Evolutionary conservation across 2,329 filamentous ascomycete species (phyloP).

Genomic region (Rhinocladiella mackenziei): DNA sequence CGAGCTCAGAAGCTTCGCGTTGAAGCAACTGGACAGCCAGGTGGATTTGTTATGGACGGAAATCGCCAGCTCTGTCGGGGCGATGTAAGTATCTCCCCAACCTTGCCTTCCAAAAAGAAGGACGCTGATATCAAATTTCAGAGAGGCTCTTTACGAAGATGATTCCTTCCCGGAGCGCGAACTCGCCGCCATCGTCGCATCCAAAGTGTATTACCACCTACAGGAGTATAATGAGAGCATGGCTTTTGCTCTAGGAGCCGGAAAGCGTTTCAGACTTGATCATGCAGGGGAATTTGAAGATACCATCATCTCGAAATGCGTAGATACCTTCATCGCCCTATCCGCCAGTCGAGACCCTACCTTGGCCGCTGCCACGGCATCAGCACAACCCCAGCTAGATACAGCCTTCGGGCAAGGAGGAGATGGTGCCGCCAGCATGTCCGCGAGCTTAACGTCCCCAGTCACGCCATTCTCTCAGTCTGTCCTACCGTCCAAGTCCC

Average conservation of each 20-base stretch:
- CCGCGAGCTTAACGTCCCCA: constrained; percentile 70
- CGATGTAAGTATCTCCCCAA: constrained; percentile 66
- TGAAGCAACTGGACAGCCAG: constrained; percentile 92
- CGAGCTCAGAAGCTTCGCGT: constrained; percentile 88
- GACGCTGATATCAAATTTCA: constrained; percentile 39
- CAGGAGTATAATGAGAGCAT: constrained; percentile 99
- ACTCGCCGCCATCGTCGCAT: constrained; percentile 86
- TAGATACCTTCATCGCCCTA: constrained; percentile 93
- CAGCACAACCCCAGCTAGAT: constrained; percentile 61
- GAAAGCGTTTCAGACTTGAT: constrained; percentile 91
- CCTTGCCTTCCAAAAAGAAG: constrained; percentile 20
- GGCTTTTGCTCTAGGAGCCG: constrained; percentile 92
- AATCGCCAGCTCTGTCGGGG: constrained; percentile 83
- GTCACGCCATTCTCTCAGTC: constrained; percentile 96
- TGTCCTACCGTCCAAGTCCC: constrained; percentile 85
- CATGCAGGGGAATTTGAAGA: constrained; percentile 93
- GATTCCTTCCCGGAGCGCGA: constrained; percentile 89
- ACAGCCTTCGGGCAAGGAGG: constrained; percentile 70
- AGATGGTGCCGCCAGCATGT: constrained; percentile 62
- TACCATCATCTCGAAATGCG: constrained; percentile 96
- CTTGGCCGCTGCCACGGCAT: constrained; percentile 46
- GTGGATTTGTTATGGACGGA: constrained; percentile 98
- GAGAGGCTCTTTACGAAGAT: constrained; percentile 96
- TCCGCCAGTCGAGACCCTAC: constrained; percentile 58
- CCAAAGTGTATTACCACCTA: constrained; percentile 98